phyloP scores from a whole-genome alignment of 768 basidiomycete genomes.

The Boletus pseudo-olivaceus region DNA sequence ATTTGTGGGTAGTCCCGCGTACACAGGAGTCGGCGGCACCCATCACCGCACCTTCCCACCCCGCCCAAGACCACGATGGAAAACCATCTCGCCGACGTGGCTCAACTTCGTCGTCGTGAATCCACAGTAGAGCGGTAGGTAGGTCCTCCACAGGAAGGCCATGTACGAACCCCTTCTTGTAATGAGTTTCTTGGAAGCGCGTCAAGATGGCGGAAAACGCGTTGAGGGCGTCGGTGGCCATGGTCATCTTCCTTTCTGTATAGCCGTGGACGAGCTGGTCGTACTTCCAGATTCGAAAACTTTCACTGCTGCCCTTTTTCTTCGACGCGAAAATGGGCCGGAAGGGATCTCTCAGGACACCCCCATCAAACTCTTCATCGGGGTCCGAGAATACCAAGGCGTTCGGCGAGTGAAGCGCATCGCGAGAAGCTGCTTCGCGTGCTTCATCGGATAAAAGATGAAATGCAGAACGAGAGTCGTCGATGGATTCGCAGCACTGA shows the following conservation, averaged over 20 bases:
- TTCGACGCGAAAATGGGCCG: background rate
- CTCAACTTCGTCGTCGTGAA: background rate
- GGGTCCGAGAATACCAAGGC: background rate
- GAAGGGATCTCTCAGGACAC: conserved; percentile 9
- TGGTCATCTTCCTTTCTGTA: background rate
- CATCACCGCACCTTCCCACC: conserved; percentile 5
- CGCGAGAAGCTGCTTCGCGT: background rate
- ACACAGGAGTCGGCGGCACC: background rate
- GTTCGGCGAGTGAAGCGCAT: background rate
- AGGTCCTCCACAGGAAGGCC: conserved; percentile 12
- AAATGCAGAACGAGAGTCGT: conserved; percentile 12
- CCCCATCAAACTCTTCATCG: background rate
- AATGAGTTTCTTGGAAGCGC: background rate
- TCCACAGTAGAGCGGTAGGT: conserved; percentile 11
- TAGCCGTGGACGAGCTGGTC: background rate
- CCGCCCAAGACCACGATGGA: conserved; percentile 11
- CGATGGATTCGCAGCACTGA: conserved; percentile 12
- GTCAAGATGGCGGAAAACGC: conserved; percentile 7
- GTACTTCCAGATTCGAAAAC: background rate
- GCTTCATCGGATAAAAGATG: conserved; percentile 4
- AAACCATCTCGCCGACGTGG: conserved; percentile 4
- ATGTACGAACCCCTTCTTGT: conserved; percentile 11
- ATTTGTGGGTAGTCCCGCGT: background rate
- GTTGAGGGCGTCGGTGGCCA: background rate
- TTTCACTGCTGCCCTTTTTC: background rate